Conservation (phyloP, 1,139 yeast species). For the Pichia sp. region DNA sequence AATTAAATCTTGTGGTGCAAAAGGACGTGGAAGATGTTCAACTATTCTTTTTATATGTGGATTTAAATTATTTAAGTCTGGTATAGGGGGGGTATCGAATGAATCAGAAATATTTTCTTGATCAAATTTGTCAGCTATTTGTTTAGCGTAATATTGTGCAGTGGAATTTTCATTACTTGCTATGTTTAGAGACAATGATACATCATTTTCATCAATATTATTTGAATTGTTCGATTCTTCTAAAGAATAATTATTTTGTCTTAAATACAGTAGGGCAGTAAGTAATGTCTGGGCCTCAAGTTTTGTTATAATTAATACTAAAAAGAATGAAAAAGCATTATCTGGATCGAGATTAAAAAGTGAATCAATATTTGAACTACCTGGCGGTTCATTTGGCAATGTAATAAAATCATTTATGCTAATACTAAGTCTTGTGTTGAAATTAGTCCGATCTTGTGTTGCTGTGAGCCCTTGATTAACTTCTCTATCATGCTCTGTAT, state of each 20-base stretch:
- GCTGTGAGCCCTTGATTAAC: constrained; percentile 27
- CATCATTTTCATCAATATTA: not conserved
- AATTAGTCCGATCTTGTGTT: not conserved
- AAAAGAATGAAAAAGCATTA: constrained; percentile 18
- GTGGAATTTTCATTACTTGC: not conserved
- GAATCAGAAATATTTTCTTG: constrained; percentile 16
- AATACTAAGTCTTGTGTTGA: constrained; percentile 5
- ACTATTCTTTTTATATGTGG: constrained; percentile 21
- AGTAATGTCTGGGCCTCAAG: constrained; percentile 39
- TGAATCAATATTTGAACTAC: constrained; percentile 23
- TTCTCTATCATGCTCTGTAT: not conserved
- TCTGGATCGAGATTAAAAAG: constrained; percentile 23
- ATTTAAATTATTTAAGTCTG: constrained; percentile 21
- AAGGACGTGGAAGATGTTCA: constrained; percentile 27
- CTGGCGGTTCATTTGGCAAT: constrained; percentile 16
- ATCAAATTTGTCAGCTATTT: constrained; percentile 6
- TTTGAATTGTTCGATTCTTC: not conserved
- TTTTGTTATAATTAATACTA: constrained; percentile 30
- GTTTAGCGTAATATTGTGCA: constrained; percentile 4
- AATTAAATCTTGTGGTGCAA: constrained; percentile 26
- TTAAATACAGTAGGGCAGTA: constrained; percentile 14
- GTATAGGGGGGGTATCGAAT: constrained; percentile 24
- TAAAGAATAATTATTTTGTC: constrained; percentile 18
- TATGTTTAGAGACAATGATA: too few species aligned
- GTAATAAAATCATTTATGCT: constrained; percentile 5